phyloP scores from a whole-genome alignment of 2,329 filamentous ascomycete genomes.

The Metarhizium rileyi region DNA sequence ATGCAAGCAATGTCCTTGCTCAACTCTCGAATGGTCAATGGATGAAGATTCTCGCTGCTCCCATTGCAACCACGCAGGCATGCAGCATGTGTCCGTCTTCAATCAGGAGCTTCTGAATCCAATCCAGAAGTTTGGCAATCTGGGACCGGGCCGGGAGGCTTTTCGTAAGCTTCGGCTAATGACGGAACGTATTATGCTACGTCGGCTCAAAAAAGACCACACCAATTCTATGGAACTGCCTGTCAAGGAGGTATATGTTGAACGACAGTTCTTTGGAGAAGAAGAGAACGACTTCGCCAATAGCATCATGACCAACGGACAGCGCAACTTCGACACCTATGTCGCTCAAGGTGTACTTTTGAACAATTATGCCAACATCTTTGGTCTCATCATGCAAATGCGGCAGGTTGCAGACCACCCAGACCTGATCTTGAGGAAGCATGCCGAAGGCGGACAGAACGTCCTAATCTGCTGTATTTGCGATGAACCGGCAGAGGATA shows the following conservation, averaged over 20 bases:
- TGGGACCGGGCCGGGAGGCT: slow-evolving; percentile 54
- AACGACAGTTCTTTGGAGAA: slow-evolving; percentile 93
- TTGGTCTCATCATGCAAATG: slow-evolving; percentile 99
- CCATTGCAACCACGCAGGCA: slow-evolving; percentile 41
- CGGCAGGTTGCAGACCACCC: slow-evolving; percentile 95
- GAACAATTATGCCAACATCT: slow-evolving; percentile 98
- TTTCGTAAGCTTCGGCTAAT: slow-evolving; percentile 78
- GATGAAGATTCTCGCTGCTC: slow-evolving; percentile 61
- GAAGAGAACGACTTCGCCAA: slow-evolving; percentile 92
- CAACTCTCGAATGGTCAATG: slow-evolving; percentile 74
- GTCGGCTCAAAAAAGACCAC: slow-evolving; percentile 87
- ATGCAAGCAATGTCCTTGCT: slow-evolving; percentile 78
- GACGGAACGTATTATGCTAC: slow-evolving; percentile 90
- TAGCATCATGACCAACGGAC: slow-evolving; percentile 89
- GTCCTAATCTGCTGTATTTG: slow-evolving; percentile 88
- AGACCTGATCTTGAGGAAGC: slow-evolving; percentile 84
- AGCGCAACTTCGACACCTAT: slow-evolving; percentile 88
- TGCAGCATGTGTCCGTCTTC: slow-evolving; percentile 54
- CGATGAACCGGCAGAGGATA: slow-evolving; percentile 91
- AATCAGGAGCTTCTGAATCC: slow-evolving; percentile 93
- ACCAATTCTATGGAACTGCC: slow-evolving; percentile 93
- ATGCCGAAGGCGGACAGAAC: slow-evolving; percentile 78
- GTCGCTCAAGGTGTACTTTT: slow-evolving; percentile 88
- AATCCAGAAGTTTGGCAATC: slow-evolving; percentile 53
- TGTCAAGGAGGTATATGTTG: slow-evolving; percentile 84